Base-by-base conservation (phyloP, 306 rosid species). In the Dalbergia cochinchinensis region DNA sequence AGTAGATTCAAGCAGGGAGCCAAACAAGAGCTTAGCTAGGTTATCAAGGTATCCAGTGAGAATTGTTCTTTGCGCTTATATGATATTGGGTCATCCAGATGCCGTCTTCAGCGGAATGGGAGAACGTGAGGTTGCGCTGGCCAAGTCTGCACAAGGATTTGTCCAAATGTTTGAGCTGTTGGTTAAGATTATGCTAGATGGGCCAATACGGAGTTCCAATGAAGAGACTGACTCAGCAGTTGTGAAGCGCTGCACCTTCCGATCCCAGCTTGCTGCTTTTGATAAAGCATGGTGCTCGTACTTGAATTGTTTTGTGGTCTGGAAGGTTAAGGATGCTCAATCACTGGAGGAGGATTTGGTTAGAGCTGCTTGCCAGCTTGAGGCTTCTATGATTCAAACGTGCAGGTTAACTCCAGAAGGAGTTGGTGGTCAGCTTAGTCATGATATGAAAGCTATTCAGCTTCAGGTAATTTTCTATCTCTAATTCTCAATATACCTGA, bases 281-380 rank as follows among this genome's bases (percentile, higher is more conserved):
- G 98, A 95, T 86, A 91, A 90, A 90, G 97, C 94, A 41, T 95
- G 99, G 99, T 95, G 99, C 87, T 83, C 89, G 15, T 95, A 95
- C 86, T 80, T 95, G 80, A 91, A 91, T 83, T 90, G 91, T 85
- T 95, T 95, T 74, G 98, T 91, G 74, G 82, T 74, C 4, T 95
- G 99, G 99, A 95, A 95, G 90, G 94, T 89, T 74, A 91, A 90
- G 84, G 99, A 93, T 90, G 99, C 99, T 31, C 91, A 80, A 69
- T 83, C 79, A 13, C 71, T 95, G 81, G 99, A 92, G 83, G 94
- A 87, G n/a, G 99, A 95, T 86, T 85, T 95, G 83, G 97, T 95
- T 81, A 89, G 92, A 87, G 98, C 99, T 80, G 99, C 97, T 65
- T 95, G 99, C 85, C 99, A 95, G 73, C 88, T 95, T 71, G 99